Evolutionary conservation across 768 basidiomycete species (phyloP).

Genomic region (Leccinum variicolor): DNA sequence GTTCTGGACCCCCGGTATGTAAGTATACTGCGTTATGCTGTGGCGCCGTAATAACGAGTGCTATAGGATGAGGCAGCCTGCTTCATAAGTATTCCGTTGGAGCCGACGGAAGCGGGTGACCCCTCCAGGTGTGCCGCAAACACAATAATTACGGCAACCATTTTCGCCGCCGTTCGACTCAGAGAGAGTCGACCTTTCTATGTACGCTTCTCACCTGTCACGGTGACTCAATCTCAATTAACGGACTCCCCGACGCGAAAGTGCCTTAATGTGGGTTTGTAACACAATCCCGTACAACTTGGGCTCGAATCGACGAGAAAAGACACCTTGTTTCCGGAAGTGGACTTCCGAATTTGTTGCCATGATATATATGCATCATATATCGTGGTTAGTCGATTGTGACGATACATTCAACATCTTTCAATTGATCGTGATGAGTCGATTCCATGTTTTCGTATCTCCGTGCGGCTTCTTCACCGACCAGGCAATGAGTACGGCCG

Average conservation of each 20-base stretch:
- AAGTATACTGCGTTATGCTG: not conserved
- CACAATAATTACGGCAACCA: not conserved
- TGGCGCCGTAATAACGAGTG: not conserved
- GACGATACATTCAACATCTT: not conserved
- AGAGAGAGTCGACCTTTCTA: not conserved
- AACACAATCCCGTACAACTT: not conserved
- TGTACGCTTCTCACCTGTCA: not conserved
- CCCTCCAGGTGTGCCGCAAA: not conserved
- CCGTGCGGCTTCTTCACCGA: not conserved
- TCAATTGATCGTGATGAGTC: not conserved
- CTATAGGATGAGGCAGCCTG: too few relatives aligned
- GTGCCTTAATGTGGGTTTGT: not conserved
- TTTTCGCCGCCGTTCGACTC: not conserved
- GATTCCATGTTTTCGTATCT: not conserved
- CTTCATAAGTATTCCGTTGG: not conserved
- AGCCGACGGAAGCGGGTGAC: not conserved
- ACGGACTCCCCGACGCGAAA: not conserved
- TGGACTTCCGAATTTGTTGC: not conserved
- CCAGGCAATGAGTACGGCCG: not conserved
- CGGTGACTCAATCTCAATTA: not conserved
- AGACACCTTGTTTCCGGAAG: not conserved
- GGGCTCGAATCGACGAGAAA: too few relatives aligned
- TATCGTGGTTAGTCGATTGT: not conserved
- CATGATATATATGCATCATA: not conserved
- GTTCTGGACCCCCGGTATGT: too few relatives aligned